Conservation (phyloP, 2,329 filamentous ascomycete species). For the Aspergillus viridinutans region DNA sequence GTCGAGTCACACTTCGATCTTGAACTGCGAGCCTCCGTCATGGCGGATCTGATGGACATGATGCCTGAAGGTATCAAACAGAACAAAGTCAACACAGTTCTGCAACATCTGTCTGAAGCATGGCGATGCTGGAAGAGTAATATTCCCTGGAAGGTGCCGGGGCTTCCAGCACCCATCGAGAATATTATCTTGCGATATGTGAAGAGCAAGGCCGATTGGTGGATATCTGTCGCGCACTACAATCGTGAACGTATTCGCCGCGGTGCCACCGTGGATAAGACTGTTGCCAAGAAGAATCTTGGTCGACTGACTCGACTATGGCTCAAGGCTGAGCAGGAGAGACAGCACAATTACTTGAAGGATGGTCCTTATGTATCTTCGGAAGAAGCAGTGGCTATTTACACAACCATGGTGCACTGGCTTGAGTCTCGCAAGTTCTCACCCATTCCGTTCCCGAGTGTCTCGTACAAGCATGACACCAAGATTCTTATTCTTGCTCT, state of each 20-base stretch:
- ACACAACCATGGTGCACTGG: constrained; percentile 98
- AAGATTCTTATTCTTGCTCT: constrained; percentile 96
- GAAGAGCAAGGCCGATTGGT: constrained; percentile 99
- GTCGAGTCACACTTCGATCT: constrained; percentile 98
- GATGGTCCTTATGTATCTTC: constrained; percentile 98
- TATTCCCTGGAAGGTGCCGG: constrained; percentile 98
- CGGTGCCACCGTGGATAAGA: constrained; percentile 97
- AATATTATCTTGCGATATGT: constrained; percentile 98
- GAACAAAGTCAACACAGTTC: constrained; percentile 96
- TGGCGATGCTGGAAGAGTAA: constrained; percentile 99
- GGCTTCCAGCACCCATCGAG: constrained; percentile 91
- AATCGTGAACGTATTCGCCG: constrained; percentile 95
- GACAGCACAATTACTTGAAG: constrained; percentile 99
- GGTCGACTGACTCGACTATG: constrained; percentile 90
- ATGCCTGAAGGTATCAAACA: constrained; percentile 99
- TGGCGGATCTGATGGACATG: constrained; percentile 99
- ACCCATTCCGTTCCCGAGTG: constrained; percentile 96
- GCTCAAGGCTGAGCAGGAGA: constrained; percentile 97
- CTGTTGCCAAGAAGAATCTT: constrained; percentile 98
- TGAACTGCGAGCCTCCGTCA: constrained; percentile 93
- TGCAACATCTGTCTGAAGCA: constrained; percentile 95
- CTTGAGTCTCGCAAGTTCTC: constrained; percentile 97
- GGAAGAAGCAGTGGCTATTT: constrained; percentile 96
- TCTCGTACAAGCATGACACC: constrained; percentile 99
- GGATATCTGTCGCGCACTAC: constrained; percentile 98